Conservation (phyloP, 179 eudicot species). For the Spinacia oleracea region DNA sequence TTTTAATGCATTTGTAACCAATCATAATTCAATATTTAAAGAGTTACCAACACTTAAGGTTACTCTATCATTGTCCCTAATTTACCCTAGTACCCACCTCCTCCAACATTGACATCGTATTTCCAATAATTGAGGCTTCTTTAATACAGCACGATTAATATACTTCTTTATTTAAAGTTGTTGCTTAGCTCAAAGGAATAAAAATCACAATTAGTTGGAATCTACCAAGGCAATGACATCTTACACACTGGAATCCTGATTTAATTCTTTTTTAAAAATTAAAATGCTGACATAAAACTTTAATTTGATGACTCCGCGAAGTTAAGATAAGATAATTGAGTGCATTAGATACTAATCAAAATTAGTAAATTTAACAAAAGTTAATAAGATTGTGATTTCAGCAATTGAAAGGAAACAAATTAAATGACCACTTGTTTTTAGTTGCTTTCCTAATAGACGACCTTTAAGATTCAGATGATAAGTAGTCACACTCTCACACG, state of each 20-base stretch:
- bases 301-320: not conserved
- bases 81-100: not conserved
- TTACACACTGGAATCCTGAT: not conserved
- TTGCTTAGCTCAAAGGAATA: not conserved
- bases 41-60: too few species aligned
- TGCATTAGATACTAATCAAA: slow-evolving; percentile 8
- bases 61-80: too few species aligned
- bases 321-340: slow-evolving; percentile 8
- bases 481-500: not conserved
- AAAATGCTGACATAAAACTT: not conserved
- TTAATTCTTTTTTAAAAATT: not conserved
- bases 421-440: slow-evolving; percentile 3
- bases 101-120: slow-evolving; percentile 2
- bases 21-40: too few species aligned
- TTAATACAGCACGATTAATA: not conserved
- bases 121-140: not conserved
- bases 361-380: not conserved
- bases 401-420: not conserved
- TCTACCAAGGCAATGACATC: not conserved
- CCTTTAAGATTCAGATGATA: not conserved
- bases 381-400: slow-evolving; percentile 2
- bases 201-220: not conserved
- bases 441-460: slow-evolving; percentile 8
- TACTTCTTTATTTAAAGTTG: not conserved
- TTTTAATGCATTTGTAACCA: too few species aligned